phyloP scores from a whole-genome alignment of 1,139 yeast genomes.

The Yamadazyma dushanensis region DNA sequence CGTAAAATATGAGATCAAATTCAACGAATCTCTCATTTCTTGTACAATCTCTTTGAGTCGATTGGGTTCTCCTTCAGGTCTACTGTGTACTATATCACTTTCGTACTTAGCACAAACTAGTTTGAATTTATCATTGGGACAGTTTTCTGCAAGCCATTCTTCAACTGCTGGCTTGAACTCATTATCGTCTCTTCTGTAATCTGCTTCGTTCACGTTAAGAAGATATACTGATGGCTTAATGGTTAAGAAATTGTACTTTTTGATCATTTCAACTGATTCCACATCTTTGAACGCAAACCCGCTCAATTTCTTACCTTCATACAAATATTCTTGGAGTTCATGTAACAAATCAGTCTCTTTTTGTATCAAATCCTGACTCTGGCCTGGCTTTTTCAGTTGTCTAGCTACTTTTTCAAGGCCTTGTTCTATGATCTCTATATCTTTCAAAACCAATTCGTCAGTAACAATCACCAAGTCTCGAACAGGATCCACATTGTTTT shows the following conservation, averaged over 20 bases:
- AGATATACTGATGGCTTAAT: slow-evolving; percentile 70
- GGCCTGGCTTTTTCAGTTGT: slow-evolving; percentile 38
- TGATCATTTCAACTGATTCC: slow-evolving; percentile 58
- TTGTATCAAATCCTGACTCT: slow-evolving; percentile 29
- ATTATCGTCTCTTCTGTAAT: slow-evolving; percentile 46
- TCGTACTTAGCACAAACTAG: slow-evolving; percentile 65
- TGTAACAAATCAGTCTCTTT: slow-evolving; percentile 49
- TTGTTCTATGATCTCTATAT: slow-evolving; percentile 63
- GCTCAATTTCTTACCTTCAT: slow-evolving; percentile 58
- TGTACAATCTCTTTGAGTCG: slow-evolving; percentile 50
- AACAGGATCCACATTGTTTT: slow-evolving; percentile 61
- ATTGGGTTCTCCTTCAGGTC: slow-evolving; percentile 22
- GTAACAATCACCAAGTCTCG: slow-evolving; percentile 67
- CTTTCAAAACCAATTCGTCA: slow-evolving; percentile 73
- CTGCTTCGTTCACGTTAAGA: slow-evolving; percentile 59
- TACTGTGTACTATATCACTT: slow-evolving; percentile 27
- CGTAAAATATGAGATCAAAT: slow-evolving; percentile 83
- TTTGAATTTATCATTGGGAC: slow-evolving; percentile 56
- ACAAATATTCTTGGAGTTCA: slow-evolving; percentile 49
- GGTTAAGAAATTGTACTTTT: slow-evolving; percentile 60
- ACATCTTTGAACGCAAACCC: slow-evolving; percentile 48
- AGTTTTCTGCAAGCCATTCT: slow-evolving; percentile 54
- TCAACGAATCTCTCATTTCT: slow-evolving; percentile 66
- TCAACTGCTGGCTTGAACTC: slow-evolving; percentile 45
- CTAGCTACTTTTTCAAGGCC: slow-evolving; percentile 50